Percentiles rank a stretch among this genome's conserved stretches.
Conservation (phyloP, 352 stramenopile species). For the Globisporangium cederbergense region DNA sequence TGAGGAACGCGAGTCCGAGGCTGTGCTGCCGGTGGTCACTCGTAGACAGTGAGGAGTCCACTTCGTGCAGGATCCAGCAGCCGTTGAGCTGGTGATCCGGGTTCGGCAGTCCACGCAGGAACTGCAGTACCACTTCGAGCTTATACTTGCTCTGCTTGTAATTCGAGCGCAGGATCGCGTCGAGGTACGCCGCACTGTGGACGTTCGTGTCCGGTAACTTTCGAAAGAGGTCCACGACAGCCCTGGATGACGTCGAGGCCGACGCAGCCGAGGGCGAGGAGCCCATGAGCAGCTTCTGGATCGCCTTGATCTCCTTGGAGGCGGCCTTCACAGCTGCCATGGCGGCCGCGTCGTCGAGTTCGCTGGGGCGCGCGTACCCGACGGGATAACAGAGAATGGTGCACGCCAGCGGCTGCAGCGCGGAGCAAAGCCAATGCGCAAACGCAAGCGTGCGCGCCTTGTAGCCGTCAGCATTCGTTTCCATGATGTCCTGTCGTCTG, state of each 20-base stretch:
- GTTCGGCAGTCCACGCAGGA: conserved; percentile 8
- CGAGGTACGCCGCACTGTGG: conserved; percentile 10
- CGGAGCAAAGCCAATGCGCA: neutral
- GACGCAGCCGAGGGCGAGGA: neutral
- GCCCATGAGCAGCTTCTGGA: conserved; percentile 7
- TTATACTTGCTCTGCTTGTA: conserved; percentile 2
- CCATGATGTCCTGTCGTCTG: too few species aligned
- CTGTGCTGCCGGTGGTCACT: conserved; percentile 10
- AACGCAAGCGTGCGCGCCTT: conserved; percentile 35
- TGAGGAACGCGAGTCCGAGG: conserved; percentile 9
- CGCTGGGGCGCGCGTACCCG: neutral
- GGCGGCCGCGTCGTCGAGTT: neutral
- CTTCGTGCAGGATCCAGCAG: conserved; percentile 10
- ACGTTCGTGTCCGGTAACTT: neutral
- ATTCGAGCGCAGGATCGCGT: conserved; percentile 7
- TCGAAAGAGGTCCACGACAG: conserved; percentile 3
- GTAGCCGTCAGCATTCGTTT: too few species aligned
- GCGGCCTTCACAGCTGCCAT: neutral
- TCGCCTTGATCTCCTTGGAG: conserved; percentile 11
- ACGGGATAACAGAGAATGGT: neutral
- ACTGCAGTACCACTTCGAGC: conserved; percentile 4
- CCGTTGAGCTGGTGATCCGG: conserved; percentile 12
- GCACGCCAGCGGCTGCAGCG: neutral
- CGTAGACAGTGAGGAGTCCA: conserved; percentile 5
- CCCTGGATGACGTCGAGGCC: neutral